Conservation (phyloP, 345 rosid species). For the Murraya koenigii region DNA sequence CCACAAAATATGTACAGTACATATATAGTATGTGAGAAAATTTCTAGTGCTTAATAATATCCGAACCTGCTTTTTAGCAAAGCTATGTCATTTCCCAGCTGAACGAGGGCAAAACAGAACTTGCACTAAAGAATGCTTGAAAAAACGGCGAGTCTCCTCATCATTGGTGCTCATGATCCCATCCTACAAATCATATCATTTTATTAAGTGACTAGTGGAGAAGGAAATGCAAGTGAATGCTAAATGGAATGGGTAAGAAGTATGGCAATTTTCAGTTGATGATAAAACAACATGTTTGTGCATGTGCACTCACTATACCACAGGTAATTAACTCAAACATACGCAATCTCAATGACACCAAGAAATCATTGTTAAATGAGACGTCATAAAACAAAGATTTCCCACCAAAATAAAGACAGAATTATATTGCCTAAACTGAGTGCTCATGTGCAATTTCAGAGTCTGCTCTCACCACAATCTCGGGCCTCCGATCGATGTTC, state of each 20-base stretch:
- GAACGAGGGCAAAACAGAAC: constrained; percentile 88
- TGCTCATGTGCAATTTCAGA: not conserved
- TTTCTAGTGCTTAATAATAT: constrained; percentile 12
- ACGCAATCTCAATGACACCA: not conserved
- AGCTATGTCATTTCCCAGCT: constrained; percentile 86
- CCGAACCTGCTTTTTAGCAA: constrained; percentile 65
- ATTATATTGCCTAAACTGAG: not conserved
- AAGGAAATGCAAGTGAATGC: not conserved
- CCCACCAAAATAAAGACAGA: not conserved
- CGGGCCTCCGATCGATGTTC: no score
- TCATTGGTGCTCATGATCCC: constrained; percentile 84
- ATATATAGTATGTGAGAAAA: not conserved
- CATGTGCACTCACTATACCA: not conserved
- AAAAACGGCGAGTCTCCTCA: constrained; percentile 84
- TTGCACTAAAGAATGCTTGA: constrained; percentile 88
- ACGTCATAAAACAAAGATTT: not conserved
- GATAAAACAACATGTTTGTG: not conserved
- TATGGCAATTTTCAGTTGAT: not conserved
- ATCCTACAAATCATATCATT: constrained; percentile 47
- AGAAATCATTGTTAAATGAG: not conserved
- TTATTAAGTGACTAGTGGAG: not conserved
- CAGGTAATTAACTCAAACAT: not conserved
- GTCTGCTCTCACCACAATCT: not conserved
- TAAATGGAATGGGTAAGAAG: not conserved
- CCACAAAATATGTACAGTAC: no score